A percentile compares a stretch with the other conserved stretches of the same genome.
Evolutionary conservation across 345 rosid genomes (phyloP).

Genomic region (Ceriops tagal): DNA sequence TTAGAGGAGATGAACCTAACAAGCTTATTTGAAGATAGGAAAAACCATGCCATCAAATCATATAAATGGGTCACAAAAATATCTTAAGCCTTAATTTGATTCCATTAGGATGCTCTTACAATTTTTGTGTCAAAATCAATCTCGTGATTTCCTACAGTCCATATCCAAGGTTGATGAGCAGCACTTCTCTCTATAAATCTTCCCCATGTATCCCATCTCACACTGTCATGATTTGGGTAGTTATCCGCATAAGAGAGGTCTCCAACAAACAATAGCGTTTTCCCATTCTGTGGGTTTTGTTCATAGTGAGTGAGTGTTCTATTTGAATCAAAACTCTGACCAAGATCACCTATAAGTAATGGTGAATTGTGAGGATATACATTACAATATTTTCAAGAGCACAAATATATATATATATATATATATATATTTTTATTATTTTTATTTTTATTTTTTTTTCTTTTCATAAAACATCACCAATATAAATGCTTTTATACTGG

Average conservation of each 20-base stretch:
- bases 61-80: background rate
- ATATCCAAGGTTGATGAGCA: conserved; percentile 24
- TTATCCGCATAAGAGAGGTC: conserved; percentile 20
- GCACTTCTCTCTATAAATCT: conserved; percentile 12
- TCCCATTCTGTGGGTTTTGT: conserved; percentile 33
- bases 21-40: background rate
- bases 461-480: background rate
- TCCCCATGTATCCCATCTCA: conserved; percentile 21
- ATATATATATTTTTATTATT: too few species aligned
- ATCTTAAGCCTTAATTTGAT: too few species aligned
- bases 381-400: background rate
- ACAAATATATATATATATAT: background rate
- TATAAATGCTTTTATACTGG: background rate
- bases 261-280: conserved; percentile 15
- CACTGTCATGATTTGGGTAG: conserved; percentile 12
- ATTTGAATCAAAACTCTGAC: conserved; percentile 87
- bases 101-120: conserved; percentile 14
- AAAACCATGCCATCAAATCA: background rate
- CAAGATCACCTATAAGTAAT: conserved; percentile 79
- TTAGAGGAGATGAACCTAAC: background rate
- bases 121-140: conserved; percentile 12
- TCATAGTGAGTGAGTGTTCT: conserved; percentile 75
- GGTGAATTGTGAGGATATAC: background rate
- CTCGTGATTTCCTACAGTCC: conserved; percentile 20
- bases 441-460: too few species aligned